These are phyloP conservation scores for Pseudodiploospora longispora DNA, from an alignment of 2,329 filamentous ascomycete genomes.

Conservation along the genomic window DNA sequence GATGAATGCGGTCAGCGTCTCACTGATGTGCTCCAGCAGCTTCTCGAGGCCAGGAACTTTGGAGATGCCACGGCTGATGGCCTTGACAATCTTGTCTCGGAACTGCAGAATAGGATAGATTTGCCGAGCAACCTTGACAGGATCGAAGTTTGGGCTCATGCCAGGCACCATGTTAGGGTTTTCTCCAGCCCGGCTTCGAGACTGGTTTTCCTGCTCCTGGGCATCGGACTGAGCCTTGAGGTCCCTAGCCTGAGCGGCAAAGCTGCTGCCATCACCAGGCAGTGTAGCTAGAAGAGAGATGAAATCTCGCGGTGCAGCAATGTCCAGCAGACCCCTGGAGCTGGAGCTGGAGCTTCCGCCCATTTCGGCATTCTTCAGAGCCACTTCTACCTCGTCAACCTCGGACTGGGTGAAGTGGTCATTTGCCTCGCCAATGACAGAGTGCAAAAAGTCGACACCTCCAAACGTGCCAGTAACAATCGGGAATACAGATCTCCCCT, in stretches of 20 bases:
- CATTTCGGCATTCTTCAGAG: conserved; percentile 60
- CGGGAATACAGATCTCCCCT: conserved; percentile 61
- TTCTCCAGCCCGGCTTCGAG: conserved; percentile 25
- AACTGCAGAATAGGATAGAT: conserved; percentile 95
- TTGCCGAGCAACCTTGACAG: conserved; percentile 64
- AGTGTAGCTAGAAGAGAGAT: conserved; percentile 68
- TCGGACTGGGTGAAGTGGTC: conserved; percentile 82
- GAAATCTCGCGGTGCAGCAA: conserved; percentile 46
- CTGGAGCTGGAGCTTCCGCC: conserved; percentile 28
- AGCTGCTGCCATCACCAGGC: conserved; percentile 58
- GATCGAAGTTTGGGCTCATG: conserved; percentile 69
- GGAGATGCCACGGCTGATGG: conserved; percentile 75
- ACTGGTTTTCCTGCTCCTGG: conserved; percentile 52
- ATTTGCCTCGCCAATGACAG: conserved; percentile 66
- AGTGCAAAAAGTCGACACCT: conserved; percentile 77
- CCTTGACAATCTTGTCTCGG: conserved; percentile 85
- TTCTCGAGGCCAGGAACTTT: conserved; percentile 88
- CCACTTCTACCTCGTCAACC: conserved; percentile 71
- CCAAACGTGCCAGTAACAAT: conserved; percentile 69
- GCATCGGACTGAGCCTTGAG: conserved; percentile 54
- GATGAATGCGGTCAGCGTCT: conserved; percentile 86
- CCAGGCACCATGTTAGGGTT: conserved; percentile 59
- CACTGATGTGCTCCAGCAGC: conserved; percentile 87
- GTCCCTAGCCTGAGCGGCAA: conserved; percentile 57
- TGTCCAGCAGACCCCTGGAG: conserved; percentile 34